Evolutionary conservation across 257 asterid species (phyloP), one percentile per base, ranked within the genome.

Genomic region (Verbena officinalis): DNA sequence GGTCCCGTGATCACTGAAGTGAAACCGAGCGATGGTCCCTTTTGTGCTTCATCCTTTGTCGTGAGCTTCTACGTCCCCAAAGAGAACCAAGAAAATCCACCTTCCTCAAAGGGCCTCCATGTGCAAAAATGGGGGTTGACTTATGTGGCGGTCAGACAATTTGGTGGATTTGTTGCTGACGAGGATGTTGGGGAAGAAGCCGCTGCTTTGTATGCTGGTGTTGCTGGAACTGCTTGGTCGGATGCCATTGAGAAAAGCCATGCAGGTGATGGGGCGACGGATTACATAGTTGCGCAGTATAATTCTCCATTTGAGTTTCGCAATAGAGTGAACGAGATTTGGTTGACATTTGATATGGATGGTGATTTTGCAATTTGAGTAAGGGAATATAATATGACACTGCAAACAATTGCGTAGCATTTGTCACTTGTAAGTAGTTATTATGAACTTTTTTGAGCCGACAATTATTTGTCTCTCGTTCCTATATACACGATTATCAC

Each of bases 21-120:
- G 33, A 83, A 75, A 39, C 88, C 96, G 2, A 86, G 96, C 31
- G 91, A 91, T 30, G 98, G 98, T 9, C 97, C 96, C 2, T 85
- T 90, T 51, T 90, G 97, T 17, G 77, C 90, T 2, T 80, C 95
- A 0, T 86, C 96, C 31, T 91, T 88, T 23, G 69, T 62, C 0
- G 88, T 91, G 31, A 82, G 95, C 63, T 91, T 91, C 76, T 81
- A 76, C 14, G 76, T 91, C 8, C 98, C 98, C 0, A 84, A 81
- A 74, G 67, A 51, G 64, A 88, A 91, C 79, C 98, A 91, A 60
- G 67, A 61, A 4, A 78, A 67, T 53, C 83, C 96, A 4, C 98
- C 98, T 14, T 74, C 94, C 0, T 86, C 96, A 0, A 44, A 86
- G 38, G 84, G 78, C 17, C 88, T 91, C 30, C 83, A 84, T 49